A percentile compares a stretch with the other conserved stretches of the same genome.
Conservation (phyloP, 129 eudicot species). For the Smallanthus sonchifolius region DNA sequence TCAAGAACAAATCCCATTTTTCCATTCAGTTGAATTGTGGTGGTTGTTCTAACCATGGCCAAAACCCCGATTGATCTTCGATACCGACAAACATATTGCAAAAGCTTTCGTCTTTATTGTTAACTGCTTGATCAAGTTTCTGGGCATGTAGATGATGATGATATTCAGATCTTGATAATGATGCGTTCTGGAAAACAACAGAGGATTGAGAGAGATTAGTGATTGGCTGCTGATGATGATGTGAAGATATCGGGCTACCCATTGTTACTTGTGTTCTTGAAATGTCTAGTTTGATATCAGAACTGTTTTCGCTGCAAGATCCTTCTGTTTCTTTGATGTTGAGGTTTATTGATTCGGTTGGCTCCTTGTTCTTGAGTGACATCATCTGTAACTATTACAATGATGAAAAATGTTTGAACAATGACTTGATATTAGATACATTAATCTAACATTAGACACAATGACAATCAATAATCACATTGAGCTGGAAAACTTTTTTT, state of each 20-base stretch:
- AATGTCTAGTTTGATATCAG: slow-evolving; percentile 67
- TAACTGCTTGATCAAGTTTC: slow-evolving; percentile 33
- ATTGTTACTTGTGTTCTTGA: slow-evolving; percentile 51
- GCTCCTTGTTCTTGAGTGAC: slow-evolving; percentile 73
- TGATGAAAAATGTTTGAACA: too few relatives aligned
- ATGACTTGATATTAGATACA: too few relatives aligned
- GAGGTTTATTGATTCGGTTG: slow-evolving; percentile 84
- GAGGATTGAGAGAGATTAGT: slow-evolving; percentile 50
- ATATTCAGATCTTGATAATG: slow-evolving; percentile 18
- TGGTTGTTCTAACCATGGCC: slow-evolving; percentile 98
- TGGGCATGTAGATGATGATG: slow-evolving; percentile 7
- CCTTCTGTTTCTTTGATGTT: slow-evolving; percentile 84
- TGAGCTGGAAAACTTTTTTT: too few relatives aligned
- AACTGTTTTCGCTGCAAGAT: slow-evolving; percentile 88
- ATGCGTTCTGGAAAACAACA: slow-evolving; percentile 38
- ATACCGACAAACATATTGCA: slow-evolving; percentile 68
- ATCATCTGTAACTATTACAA: slow-evolving; percentile 46
- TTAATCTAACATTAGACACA: too few relatives aligned
- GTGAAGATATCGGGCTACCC: slow-evolving; percentile 45
- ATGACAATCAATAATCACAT: too few relatives aligned
- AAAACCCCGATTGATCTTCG: slow-evolving; percentile 85
- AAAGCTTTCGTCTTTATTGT: slow-evolving; percentile 71
- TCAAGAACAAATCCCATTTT: too few relatives aligned
- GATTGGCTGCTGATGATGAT: slow-evolving; percentile 17
- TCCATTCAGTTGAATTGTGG: slow-evolving; percentile 51